Conservation (phyloP, 768 basidiomycete species). For the Leccinum longicurvipes region DNA sequence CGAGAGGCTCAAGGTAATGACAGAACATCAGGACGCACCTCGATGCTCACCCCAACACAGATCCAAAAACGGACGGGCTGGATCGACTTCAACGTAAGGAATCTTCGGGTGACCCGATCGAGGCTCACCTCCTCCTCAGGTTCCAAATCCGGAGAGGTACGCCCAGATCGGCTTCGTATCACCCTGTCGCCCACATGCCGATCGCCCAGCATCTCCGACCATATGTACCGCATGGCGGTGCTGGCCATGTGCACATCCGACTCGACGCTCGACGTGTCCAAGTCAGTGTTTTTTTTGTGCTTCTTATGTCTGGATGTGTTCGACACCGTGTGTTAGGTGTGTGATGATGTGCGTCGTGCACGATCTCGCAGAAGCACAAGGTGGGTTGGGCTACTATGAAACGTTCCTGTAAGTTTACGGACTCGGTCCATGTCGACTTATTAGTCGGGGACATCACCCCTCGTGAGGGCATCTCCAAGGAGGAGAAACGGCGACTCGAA, state of each 20-base stretch:
- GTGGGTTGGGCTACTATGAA: too few species aligned
- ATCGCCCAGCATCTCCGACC: constrained; percentile 75
- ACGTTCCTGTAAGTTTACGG: too few species aligned
- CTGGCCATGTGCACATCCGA: constrained; percentile 86
- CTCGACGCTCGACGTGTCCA: constrained; percentile 63
- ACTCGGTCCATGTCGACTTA: too few species aligned
- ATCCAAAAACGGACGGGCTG: constrained; percentile 96
- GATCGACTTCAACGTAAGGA: constrained; percentile 67
- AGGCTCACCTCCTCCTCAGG: constrained; percentile 40
- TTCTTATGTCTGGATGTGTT: neutral
- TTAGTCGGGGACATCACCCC: constrained; percentile 93
- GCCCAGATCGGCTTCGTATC: neutral
- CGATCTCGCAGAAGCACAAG: constrained; percentile 95
- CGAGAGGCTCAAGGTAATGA: constrained; percentile 79
- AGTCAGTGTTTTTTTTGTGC: constrained; percentile 40
- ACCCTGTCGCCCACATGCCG: neutral
- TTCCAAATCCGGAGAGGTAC: constrained; percentile 82
- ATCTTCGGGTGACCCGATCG: neutral
- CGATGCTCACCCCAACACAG: constrained; percentile 37
- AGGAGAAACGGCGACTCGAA: constrained; percentile 77
- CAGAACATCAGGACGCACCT: neutral
- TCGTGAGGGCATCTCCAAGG: constrained; percentile 77
- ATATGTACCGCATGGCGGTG: constrained; percentile 98
- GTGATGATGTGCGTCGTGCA: constrained; percentile 91
- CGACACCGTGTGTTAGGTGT: constrained; percentile 35